Evolutionary conservation across 257 asterid species (phyloP).

Genomic region (Nicotiana tomentosiformis): DNA sequence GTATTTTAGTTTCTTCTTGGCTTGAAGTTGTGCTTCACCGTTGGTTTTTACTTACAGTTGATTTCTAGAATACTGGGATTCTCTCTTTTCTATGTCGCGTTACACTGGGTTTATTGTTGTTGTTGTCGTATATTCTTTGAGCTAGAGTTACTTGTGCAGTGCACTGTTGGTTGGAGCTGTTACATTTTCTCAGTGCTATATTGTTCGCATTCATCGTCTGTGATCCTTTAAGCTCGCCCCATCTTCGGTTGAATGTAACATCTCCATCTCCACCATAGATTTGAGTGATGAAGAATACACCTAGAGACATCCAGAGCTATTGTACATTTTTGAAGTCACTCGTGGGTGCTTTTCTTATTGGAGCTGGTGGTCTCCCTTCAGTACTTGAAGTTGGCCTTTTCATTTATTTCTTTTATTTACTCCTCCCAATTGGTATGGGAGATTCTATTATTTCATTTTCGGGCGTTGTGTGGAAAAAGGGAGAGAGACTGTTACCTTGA

Average conservation of each 20-base stretch:
- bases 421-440: neutral
- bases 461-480: neutral
- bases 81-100: neutral
- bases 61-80: neutral
- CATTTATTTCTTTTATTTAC: neutral
- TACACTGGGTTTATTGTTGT: no score
- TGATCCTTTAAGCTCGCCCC: neutral
- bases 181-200: neutral
- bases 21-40: neutral
- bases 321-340: neutral
- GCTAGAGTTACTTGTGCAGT: constrained; percentile 3
- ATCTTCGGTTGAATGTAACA: neutral
- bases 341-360: neutral
- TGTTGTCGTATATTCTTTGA: neutral
- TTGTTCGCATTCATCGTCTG: constrained; percentile 2
- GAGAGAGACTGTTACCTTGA: neutral
- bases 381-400: neutral
- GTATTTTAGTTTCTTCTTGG: neutral
- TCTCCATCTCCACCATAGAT: neutral
- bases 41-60: neutral
- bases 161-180: constrained; percentile 4
- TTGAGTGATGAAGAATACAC: neutral
- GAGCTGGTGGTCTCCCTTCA: neutral
- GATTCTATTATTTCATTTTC: neutral
- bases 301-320: neutral